Evolutionary conservation across 2,329 filamentous ascomycete genomes (phyloP), one percentile per base, ranked within the genome.

Genomic region (Xylaria multiplex): DNA sequence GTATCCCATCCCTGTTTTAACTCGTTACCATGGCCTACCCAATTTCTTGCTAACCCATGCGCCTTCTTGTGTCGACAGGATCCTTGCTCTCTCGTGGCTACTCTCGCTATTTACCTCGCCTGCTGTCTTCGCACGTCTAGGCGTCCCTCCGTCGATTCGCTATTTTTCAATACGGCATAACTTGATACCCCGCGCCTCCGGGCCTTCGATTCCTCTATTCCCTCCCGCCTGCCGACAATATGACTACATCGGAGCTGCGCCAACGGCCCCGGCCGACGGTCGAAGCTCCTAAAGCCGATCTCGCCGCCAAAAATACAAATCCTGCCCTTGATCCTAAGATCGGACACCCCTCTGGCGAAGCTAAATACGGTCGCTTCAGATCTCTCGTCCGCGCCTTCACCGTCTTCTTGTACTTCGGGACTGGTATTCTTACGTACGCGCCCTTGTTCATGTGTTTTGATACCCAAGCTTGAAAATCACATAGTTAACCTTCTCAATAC

Each of bases 261-360:
- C 77, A 78, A 62, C 75, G 79, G 53, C 66, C 67, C 62, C 72
- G 64, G 55, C 61, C 69, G 30, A 59, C 65, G n/a, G 46, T 64
- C 19, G 59, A 72, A 56, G 65, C 74, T 19, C 74, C 79, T 48
- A 72, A 75, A n/a, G 73, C 78, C 35, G 76, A 77, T 37, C 59
- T 76, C 46, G 66, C 58, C 24, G 68, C 68, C 69, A 68, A 55
- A 40, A 35, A 62, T 54, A 49, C 72, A 37, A 60, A 70, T 19
- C 64, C 70, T 43, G 57, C 67, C 27, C 67, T 64, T 22, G 70
- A 75, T 45, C 62, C 66, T n/a, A 66, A 71, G 54, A 68, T 66
- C 22, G 70, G 67, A 14, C 86, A 89, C 73, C 86, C 86, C 0
- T 86, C 85, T 1, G 87, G 87, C n/a, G 82, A 82, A 61, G 77